Conservation (phyloP, 345 rosid species). For the Sisymbrium altissimum region DNA sequence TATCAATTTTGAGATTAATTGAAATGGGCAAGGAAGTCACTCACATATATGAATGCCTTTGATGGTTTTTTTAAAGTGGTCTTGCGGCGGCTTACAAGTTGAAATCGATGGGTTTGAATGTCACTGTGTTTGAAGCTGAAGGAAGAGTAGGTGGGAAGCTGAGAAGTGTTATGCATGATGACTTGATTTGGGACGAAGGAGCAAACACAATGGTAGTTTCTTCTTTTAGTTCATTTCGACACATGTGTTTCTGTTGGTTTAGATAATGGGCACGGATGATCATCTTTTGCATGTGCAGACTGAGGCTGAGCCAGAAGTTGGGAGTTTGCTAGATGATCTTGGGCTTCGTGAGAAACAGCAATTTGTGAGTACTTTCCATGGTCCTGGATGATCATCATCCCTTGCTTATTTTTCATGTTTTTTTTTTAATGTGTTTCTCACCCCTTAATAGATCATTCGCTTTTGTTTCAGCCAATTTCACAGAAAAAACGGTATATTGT, state of each 20-base stretch:
- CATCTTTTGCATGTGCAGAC: conserved; percentile 46
- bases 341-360: conserved; percentile 82
- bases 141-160: conserved; percentile 84
- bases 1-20: too few relatives aligned
- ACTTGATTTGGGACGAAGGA: conserved; percentile 89
- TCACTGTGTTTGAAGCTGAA: conserved; percentile 82
- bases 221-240: background rate
- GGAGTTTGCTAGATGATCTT: conserved; percentile 65
- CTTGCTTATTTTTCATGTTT: background rate
- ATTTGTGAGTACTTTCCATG: conserved; percentile 51
- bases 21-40: background rate
- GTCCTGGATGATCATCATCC: background rate
- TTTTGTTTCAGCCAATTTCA: conserved; percentile 66
- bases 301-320: conserved; percentile 75
- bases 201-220: conserved; percentile 81
- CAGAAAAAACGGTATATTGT: conserved; percentile 77
- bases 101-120: conserved; percentile 72
- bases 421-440: background rate
- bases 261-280: background rate
- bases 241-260: background rate
- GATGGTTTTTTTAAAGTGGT: conserved; percentile 44
- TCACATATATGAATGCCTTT: background rate
- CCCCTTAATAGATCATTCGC: background rate
- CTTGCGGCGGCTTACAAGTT: conserved; percentile 92
- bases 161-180: conserved; percentile 57